Evolutionary conservation across 2,329 filamentous ascomycete genomes (phyloP), one percentile per base, ranked within the genome.

Genomic region (Sporothrix curviconia): DNA sequence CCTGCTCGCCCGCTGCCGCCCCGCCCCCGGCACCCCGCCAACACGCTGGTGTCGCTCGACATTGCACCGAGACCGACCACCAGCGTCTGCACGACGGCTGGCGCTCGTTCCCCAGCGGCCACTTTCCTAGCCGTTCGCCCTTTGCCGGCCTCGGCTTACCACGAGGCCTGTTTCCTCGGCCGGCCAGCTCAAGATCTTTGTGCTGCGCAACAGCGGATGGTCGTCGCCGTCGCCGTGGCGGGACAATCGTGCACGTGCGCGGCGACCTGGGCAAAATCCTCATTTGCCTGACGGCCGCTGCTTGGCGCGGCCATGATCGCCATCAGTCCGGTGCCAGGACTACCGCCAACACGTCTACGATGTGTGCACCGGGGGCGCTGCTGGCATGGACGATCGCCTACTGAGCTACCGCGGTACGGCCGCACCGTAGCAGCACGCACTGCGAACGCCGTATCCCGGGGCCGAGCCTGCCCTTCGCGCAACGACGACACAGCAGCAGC

Each of bases 91-190:
- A 94, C 62, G 90, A 95, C 65, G 90, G 89, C 15, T 92, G 89
- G 86, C 83, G 90, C 42, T 89, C 85, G 22, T 95, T 94, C 64
- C 90, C 90, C 1, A 88, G 84, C 1, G 90, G 90, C 1, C 90
- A 95, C 70, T 86, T n/a, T n/a, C n/a, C 82, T 12, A 89, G 85
- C 59, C n/a, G n/a, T 92, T 92, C 67, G 80, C 87, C n/a, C 1
- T 95, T 94, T 67, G 82, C 84, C 3, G 90, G 90, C 0, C 75
- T 95, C 9, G 89, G 89, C 3, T 94, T 89, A n/a, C n/a, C 67
- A 72, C 91, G 17, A 79, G 83, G n/a, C 22, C 72, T 89, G 25
- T 90, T 87, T 67, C 73, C n/a, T n/a, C 90, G 28, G 83, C 85
- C 1, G 86, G 86, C 3, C 84, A 87, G 68, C 72, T 85, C 50